Base-by-base conservation (phyloP, 176 grass and related monocot genomes). In the Urochloa ruziziensis region DNA sequence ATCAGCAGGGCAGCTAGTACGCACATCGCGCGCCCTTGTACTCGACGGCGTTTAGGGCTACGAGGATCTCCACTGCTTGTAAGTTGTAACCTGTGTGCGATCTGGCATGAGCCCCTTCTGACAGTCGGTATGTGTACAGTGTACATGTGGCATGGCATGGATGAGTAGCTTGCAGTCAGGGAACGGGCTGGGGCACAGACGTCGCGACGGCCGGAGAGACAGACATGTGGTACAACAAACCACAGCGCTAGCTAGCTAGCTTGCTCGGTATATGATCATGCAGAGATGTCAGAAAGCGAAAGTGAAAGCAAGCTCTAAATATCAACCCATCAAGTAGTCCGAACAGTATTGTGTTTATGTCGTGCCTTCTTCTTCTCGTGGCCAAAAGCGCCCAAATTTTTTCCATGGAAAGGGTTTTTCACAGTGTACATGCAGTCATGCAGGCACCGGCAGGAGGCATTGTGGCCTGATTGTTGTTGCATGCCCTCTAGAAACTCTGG, bases 1-100 rank as follows among this genome's bases (percentile, higher is more conserved):
- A 32, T 13, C 42, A 72, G 67, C n/a, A 1, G 1, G 12, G 14
- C 6, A 73, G 74, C 56, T 78, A 46, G 82, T 82, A 85, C 35
- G 54, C 80, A 23, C 34, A 21, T 37, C 36, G n/a, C 5, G 10
- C 67, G 66, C 5, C 23, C 30, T 7, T 48, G 52, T 81, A 89
- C 63, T 86, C 79, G 73, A 83, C 83, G 79, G 60, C 40, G 39
- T 40, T 86, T 25, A 15, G 56, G 73, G 73, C 64, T 12, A 78
- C 88, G 73, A 65, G 73, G 79, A 82, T 73, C 72, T 90, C 88
- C 88, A 82, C 78, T n/a, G n/a, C n/a, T n/a, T n/a, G n/a, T n/a
- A n/a, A n/a, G n/a, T 86, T 76, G 85, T 27, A 51, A 30, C 15
- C 2, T 65, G 43, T 67, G 66, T 12, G 10, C 4, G 44, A 54